Conservation (phyloP, 495 filamentous ascomycete species). For the Glarea lozoyensis region DNA sequence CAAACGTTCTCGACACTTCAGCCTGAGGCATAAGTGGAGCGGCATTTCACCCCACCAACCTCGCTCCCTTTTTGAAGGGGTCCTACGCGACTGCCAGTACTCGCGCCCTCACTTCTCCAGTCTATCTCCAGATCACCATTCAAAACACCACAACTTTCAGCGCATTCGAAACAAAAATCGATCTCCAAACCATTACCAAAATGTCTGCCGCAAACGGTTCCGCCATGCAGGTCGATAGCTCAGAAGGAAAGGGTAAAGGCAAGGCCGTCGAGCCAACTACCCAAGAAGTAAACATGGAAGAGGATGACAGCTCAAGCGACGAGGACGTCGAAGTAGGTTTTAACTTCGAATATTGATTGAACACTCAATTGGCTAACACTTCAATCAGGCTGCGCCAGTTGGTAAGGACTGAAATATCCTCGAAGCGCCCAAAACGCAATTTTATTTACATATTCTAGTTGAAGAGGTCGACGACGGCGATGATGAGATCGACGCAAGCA, state of each 20-base stretch:
- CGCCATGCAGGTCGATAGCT: conserved; percentile 3
- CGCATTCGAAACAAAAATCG: background rate
- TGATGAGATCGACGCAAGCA: conserved; percentile 79
- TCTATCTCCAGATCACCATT: too few relatives aligned
- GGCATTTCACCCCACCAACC: too few relatives aligned
- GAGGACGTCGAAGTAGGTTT: conserved; percentile 46
- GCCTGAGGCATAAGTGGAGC: too few relatives aligned
- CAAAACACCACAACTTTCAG: conserved; percentile 4
- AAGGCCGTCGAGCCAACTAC: conserved; percentile 37
- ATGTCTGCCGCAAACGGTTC: conserved; percentile 15
- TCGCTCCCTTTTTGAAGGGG: too few relatives aligned
- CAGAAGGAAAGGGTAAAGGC: conserved; percentile 42
- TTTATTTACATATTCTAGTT: conserved; percentile 30
- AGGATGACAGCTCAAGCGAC: conserved; percentile 56
- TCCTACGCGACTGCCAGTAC: too few relatives aligned
- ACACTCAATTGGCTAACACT: conserved; percentile 8
- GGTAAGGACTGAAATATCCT: conserved; percentile 9
- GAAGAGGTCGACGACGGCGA: conserved; percentile 71
- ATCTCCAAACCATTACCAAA: conserved; percentile 12
- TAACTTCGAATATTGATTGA: conserved; percentile 1
- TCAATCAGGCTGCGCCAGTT: conserved; percentile 9
- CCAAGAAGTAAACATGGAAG: conserved; percentile 54
- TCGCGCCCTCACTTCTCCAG: too few relatives aligned
- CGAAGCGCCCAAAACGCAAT: background rate
- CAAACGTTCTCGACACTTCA: too few relatives aligned